A percentile compares a stretch with the other conserved stretches of the same genome.
These are phyloP conservation scores for Juncus effusus DNA, from an alignment of 176 grass and related monocot species.

Conservation along the genomic window DNA sequence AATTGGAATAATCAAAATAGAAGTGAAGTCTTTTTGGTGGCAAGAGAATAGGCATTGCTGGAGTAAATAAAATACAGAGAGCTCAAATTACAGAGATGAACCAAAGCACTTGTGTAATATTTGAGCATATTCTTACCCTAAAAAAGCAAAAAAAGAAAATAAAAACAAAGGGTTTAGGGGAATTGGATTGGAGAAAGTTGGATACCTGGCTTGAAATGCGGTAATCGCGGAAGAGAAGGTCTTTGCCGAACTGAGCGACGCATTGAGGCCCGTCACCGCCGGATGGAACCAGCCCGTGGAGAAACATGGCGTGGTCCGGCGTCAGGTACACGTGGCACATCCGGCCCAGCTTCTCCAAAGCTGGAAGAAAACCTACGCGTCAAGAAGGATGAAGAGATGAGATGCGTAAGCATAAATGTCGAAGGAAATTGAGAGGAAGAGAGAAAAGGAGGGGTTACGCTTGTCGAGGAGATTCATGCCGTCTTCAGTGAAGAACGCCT, in stretches of 20 bases:
- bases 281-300: constrained; percentile 60
- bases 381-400: background rate
- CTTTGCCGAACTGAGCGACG: constrained; percentile 80
- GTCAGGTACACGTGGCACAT: constrained; percentile 77
- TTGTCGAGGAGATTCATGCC: constrained; percentile 86
- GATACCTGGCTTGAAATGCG: constrained; percentile 72
- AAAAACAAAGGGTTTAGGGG: background rate
- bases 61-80: background rate
- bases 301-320: constrained; percentile 75
- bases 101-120: background rate
- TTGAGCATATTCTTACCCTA: background rate
- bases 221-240: constrained; percentile 88
- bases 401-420: constrained; percentile 31
- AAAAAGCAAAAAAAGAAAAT: constrained; percentile 2
- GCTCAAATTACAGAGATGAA: background rate
- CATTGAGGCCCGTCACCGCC: constrained; percentile 76
- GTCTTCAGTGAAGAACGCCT: constrained; percentile 81
- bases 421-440: background rate
- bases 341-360: constrained; percentile 75
- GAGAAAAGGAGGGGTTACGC: constrained; percentile 33
- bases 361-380: constrained; percentile 64
- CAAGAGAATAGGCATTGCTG: too few relatives aligned
- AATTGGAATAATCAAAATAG: too few relatives aligned
- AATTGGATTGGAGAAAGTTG: background rate
- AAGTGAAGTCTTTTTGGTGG: too few relatives aligned